Evolutionary conservation across 2,329 filamentous ascomycete species (phyloP).

Genomic region (Ilyonectria destructans): DNA sequence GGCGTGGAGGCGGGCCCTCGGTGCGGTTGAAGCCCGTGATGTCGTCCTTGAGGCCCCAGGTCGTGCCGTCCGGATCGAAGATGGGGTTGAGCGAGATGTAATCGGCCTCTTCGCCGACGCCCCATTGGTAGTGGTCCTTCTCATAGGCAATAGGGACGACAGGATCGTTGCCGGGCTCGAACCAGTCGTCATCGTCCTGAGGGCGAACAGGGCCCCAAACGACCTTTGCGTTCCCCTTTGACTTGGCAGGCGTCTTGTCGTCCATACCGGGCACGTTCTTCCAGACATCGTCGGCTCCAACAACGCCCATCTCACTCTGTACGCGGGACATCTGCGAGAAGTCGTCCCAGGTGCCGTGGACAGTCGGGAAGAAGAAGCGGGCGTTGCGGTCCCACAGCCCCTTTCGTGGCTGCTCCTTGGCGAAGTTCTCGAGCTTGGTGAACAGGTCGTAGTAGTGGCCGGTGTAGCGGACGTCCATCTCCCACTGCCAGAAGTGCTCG

Average conservation of each 20-base stretch:
- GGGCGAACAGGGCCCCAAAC: slow-evolving; percentile 91
- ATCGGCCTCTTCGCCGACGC: slow-evolving; percentile 91
- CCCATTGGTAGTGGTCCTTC: slow-evolving; percentile 88
- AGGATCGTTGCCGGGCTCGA: slow-evolving; percentile 82
- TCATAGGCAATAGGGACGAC: slow-evolving; percentile 80
- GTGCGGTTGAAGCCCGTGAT: slow-evolving; percentile 85
- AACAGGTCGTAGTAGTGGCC: slow-evolving; percentile 88
- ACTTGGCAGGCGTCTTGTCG: slow-evolving; percentile 57
- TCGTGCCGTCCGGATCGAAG: slow-evolving; percentile 90
- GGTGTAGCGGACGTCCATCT: slow-evolving; percentile 93
- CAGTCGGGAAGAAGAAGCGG: slow-evolving; percentile 83
- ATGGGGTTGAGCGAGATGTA: slow-evolving; percentile 93
- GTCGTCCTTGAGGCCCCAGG: slow-evolving; percentile 86
- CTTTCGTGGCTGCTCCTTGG: slow-evolving; percentile 82
- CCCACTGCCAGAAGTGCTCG: slow-evolving; percentile 95
- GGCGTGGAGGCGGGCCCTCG: slow-evolving; percentile 76
- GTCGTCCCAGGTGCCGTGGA: slow-evolving; percentile 86
- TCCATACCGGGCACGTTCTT: slow-evolving; percentile 63
- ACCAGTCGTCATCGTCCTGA: slow-evolving; percentile 77
- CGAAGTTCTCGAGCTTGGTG: slow-evolving; percentile 79
- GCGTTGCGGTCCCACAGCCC: slow-evolving; percentile 86
- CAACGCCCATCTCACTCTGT: slow-evolving; percentile 80
- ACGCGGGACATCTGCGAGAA: slow-evolving; percentile 83
- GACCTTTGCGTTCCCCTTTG: slow-evolving; percentile 67
- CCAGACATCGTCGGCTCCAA: slow-evolving; percentile 79